Evolutionary conservation across 495 filamentous ascomycete genomes (phyloP).

Genomic region (Penicillium egyptiacum): DNA sequence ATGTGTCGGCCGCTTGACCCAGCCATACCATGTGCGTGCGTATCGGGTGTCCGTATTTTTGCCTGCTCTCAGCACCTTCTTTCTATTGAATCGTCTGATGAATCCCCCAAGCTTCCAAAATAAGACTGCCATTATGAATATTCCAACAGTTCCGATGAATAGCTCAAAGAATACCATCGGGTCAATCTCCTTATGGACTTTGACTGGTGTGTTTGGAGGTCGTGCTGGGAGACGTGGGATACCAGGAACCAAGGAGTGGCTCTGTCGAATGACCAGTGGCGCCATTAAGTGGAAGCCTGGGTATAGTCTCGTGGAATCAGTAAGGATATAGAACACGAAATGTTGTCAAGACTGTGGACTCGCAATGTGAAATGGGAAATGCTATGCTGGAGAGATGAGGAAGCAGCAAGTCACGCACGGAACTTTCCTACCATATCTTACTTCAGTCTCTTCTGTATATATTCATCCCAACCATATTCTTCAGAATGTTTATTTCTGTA

Average conservation of each 20-base stretch:
- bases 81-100: conserved; percentile 35
- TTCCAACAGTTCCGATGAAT: conserved; percentile 39
- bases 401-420: background rate
- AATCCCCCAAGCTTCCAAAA: conserved; percentile 46
- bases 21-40: conserved; percentile 49
- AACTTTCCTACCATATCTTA: background rate
- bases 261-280: conserved; percentile 35
- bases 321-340: conserved; percentile 5
- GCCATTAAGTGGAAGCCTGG: conserved; percentile 30
- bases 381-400: background rate
- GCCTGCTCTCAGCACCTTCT: conserved; percentile 34
- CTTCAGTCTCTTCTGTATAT: background rate
- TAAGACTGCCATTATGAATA: conserved; percentile 41
- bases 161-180: conserved; percentile 35
- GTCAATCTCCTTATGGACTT: conserved; percentile 27
- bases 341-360: background rate
- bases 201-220: conserved; percentile 16
- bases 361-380: background rate
- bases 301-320: background rate
- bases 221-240: conserved; percentile 24
- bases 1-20: conserved; percentile 38
- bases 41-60: conserved; percentile 37
- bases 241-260: conserved; percentile 23
- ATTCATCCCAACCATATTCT: background rate
- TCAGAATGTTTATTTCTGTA: background rate